Evolutionary conservation across 352 stramenopile genomes (phyloP).

Genomic region (Plasmopara halstedii): DNA sequence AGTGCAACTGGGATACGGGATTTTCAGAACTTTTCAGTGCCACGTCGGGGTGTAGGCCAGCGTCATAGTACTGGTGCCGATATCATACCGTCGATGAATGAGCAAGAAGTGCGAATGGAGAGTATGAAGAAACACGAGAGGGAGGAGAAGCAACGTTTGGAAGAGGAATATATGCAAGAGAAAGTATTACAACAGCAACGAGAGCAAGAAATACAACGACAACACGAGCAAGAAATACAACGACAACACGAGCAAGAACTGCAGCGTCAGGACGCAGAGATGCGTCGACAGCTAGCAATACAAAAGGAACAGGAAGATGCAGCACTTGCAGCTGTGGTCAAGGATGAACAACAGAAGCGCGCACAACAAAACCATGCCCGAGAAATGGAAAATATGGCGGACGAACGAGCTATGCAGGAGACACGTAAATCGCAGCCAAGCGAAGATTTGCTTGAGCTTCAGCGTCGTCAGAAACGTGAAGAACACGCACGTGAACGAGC

Average conservation of each 20-base stretch:
- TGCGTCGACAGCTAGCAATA: conserved; percentile 13
- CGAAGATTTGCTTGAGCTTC: conserved; percentile 45
- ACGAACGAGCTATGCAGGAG: conserved; percentile 26
- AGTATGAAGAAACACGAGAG: conserved; percentile 17
- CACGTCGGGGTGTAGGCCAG: conserved; percentile 26
- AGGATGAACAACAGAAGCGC: conserved; percentile 24
- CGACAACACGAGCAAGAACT: conserved; percentile 6
- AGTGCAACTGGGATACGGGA: conserved; percentile 41
- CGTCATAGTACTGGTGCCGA: conserved; percentile 41
- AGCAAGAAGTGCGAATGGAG: conserved; percentile 25
- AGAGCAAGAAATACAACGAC: conserved; percentile 8
- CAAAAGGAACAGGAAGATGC: conserved; percentile 22
- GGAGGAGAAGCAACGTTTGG: conserved; percentile 7
- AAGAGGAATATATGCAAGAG: neutral
- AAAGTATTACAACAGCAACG: conserved; percentile 6
- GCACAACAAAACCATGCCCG: conserved; percentile 14
- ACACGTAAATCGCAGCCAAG: conserved; percentile 20
- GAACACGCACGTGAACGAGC: conserved; percentile 51
- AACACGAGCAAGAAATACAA: conserved; percentile 3
- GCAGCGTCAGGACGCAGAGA: conserved; percentile 13
- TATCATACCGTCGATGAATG: conserved; percentile 23
- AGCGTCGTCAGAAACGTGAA: conserved; percentile 66
- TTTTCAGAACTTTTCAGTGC: conserved; percentile 75
- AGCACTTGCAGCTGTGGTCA: conserved; percentile 20
- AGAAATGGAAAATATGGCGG: conserved; percentile 15